Conservation (phyloP, 306 rosid genomes). For the Abrus pulchellus region DNA sequence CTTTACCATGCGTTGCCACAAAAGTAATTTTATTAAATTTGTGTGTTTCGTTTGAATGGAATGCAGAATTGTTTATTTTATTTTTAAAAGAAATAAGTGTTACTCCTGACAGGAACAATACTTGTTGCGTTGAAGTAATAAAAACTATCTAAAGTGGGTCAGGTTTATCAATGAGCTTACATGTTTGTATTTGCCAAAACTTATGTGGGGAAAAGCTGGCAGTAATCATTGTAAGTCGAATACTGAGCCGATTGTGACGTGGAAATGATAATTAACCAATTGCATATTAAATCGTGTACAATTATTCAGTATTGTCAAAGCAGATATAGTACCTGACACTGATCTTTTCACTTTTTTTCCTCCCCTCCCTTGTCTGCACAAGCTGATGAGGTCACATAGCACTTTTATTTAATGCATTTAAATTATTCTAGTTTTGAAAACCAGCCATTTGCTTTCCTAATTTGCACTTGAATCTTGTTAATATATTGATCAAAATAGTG, state of each 20-base stretch:
- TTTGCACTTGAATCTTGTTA: not conserved
- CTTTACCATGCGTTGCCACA: no score
- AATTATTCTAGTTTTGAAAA: not conserved
- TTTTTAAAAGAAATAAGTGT: no score
- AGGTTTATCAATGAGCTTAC: not conserved
- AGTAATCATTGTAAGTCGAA: conserved; percentile 43
- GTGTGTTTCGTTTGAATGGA: no score
- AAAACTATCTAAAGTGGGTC: not conserved
- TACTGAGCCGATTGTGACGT: conserved; percentile 21
- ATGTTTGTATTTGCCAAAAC: conserved; percentile 26
- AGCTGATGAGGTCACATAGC: conserved; percentile 54
- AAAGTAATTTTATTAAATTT: no score
- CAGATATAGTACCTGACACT: conserved; percentile 42
- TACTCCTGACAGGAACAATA: no score
- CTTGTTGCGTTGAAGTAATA: no score
- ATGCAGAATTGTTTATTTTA: no score
- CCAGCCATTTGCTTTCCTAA: conserved; percentile 14
- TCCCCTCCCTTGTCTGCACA: not conserved
- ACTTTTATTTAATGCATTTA: conserved; percentile 46
- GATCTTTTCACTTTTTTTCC: conserved; percentile 23
- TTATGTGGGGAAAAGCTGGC: conserved; percentile 45
- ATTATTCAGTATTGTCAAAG: conserved; percentile 23
- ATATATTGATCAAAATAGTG: no score
- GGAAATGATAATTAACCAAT: conserved; percentile 37
- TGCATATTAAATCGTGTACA: conserved; percentile 42